These are phyloP conservation scores for Leishmania martiniquensis DNA, from an alignment of 208 protist species.

Conservation along the genomic window DNA sequence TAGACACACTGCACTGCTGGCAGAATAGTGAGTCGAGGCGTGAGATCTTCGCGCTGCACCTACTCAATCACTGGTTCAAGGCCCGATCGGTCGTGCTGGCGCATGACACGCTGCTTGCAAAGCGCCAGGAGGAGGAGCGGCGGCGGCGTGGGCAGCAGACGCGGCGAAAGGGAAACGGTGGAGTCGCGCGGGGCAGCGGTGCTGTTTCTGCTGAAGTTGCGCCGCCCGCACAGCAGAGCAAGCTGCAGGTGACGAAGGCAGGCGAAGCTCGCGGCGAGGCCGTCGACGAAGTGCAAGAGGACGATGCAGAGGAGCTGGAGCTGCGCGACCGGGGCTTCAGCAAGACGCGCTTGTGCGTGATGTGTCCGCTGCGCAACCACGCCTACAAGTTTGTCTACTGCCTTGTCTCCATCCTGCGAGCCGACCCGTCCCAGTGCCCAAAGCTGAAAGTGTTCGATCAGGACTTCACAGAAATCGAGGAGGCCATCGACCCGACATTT, in stretches of 20 bases:
- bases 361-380: slow-evolving; percentile 94
- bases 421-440: slow-evolving; percentile 59
- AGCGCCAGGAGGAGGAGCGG: slow-evolving; percentile 16
- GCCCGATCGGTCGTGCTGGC: slow-evolving; percentile 70
- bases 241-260: not conserved
- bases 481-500: slow-evolving; percentile 88
- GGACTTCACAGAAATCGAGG: slow-evolving; percentile 90
- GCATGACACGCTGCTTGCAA: slow-evolving; percentile 67
- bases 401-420: slow-evolving; percentile 75
- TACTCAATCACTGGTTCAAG: slow-evolving; percentile 92
- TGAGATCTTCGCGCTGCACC: slow-evolving; percentile 72
- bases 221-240: not conserved
- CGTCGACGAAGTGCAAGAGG: slow-evolving; percentile 15
- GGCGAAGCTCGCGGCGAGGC: slow-evolving; percentile 1
- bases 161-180: slow-evolving; percentile 1
- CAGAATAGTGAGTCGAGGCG: slow-evolving; percentile 71
- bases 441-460: slow-evolving; percentile 83
- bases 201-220: not conserved
- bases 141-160: slow-evolving; percentile 12
- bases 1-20: slow-evolving; percentile 77
- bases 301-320: slow-evolving; percentile 66
- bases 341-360: slow-evolving; percentile 91
- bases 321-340: slow-evolving; percentile 95
- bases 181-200: not conserved
- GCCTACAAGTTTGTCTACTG: slow-evolving; percentile 90